Base-by-base conservation (phyloP, 345 rosid genomes). In the Draba incana region DNA sequence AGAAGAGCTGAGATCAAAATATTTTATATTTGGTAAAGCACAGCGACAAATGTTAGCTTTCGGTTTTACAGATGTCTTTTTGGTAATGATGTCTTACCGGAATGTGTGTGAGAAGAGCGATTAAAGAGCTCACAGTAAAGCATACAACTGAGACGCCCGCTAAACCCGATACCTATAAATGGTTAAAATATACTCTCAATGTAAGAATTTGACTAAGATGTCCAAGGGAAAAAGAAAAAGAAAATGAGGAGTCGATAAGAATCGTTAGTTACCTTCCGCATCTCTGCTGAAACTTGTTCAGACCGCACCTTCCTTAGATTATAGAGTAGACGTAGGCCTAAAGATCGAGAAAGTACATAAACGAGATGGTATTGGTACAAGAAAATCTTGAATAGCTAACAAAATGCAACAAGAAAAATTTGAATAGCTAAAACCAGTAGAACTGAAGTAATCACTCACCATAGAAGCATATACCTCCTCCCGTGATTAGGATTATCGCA, bases 61-160 rank as follows among this genome's bases (percentile, higher is more conserved):
- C 6, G 23, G 15, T 30, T 62, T 64, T 39, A 23, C 6, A 28
- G 28, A 31, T 28, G 35, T 33, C 12, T 27, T 57, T 33, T 64
- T 9, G 31, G 28, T 41, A 23, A n/a, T 28, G 25, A 24, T 48
- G 59, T 47, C 59, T 61, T 59, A 77, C 80, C 15, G 80, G 80
- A 38, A 77, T 60, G 65, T 77, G 57, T 46, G 80, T 71, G 58
- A 77, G 65, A 54, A 77, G 59, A 71, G 80, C 69, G 8, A 77
- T 43, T 55, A 66, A 54, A 46, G 80, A 72, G 71, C 77, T 70
- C 6, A 67, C 52, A 11, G 80, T 65, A 35, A 77, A 77, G 68
- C 80, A 77, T 23, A 77, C 69, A 60, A 77, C 80, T 35, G 77
- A 77, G 35, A 77, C 80, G 11, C 75, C 64, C 38, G 80, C 80